Conservation (phyloP, 1,284 basidiomycete species). For the Pyrrhoderma lamaoense region DNA sequence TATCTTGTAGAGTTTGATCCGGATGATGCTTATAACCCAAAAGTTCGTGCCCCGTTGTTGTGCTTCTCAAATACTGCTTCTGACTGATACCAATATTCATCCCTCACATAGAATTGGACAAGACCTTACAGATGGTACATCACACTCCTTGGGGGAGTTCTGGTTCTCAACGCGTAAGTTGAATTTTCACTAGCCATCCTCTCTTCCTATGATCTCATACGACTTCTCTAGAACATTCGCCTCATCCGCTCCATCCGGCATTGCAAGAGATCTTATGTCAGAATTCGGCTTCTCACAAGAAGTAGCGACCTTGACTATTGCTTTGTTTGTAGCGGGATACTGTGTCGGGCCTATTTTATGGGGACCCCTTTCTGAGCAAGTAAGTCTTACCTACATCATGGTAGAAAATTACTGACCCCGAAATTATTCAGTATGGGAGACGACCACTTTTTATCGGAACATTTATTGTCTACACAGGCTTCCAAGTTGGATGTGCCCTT, state of each 20-base stretch:
- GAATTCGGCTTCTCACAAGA: slow-evolving; percentile 51
- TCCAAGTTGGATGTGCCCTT: slow-evolving; percentile 53
- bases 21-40: slow-evolving; percentile 37
- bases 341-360: slow-evolving; percentile 43
- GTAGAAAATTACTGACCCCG: neutral
- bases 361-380: slow-evolving; percentile 42
- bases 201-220: slow-evolving; percentile 12
- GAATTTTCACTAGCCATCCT: neutral
- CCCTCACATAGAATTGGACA: slow-evolving; percentile 46
- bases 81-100: neutral
- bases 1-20: slow-evolving; percentile 30
- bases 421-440: slow-evolving; percentile 24
- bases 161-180: slow-evolving; percentile 62
- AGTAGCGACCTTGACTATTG: slow-evolving; percentile 34
- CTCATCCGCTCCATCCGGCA: slow-evolving; percentile 47
- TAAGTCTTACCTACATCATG: neutral
- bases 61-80: neutral
- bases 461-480: slow-evolving; percentile 42
- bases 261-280: slow-evolving; percentile 38
- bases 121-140: slow-evolving; percentile 53
- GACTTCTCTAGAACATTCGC: slow-evolving; percentile 45
- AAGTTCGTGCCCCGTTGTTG: slow-evolving; percentile 24
- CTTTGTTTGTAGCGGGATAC: slow-evolving; percentile 40
- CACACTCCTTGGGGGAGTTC: slow-evolving; percentile 49
- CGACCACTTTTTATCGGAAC: slow-evolving; percentile 41